These are phyloP conservation scores for Binderoboletus segoi DNA, from an alignment of 1,284 basidiomycete species.

Conservation along the genomic window DNA sequence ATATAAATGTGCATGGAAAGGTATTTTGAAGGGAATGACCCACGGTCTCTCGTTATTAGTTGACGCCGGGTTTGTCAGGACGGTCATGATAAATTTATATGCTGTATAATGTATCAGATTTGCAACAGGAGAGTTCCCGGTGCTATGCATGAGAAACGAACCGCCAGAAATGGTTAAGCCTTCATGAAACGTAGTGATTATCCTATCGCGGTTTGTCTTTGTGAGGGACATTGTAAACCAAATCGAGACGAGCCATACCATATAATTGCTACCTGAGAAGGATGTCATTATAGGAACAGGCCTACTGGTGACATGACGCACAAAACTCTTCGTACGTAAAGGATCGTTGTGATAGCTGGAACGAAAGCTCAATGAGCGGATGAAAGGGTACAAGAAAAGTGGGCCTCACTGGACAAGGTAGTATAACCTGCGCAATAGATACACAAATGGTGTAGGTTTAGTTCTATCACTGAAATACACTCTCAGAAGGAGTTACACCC, in stretches of 20 bases:
- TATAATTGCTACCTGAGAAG: neutral
- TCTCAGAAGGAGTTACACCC: neutral
- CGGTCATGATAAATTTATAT: constrained; percentile 17
- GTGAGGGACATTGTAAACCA: neutral
- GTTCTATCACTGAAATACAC: no score
- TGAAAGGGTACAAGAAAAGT: neutral
- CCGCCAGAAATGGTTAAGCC: neutral
- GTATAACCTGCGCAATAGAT: neutral
- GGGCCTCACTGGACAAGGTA: neutral
- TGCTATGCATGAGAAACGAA: neutral
- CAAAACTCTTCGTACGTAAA: neutral
- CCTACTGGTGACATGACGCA: neutral
- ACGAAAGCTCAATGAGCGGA: neutral
- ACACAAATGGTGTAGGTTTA: no score
- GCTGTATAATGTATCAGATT: neutral
- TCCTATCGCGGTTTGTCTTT: neutral
- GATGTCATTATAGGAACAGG: neutral
- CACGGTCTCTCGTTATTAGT: neutral
- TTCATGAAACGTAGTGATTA: neutral
- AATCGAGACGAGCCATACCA: neutral
- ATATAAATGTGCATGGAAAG: neutral
- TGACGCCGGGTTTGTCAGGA: neutral
- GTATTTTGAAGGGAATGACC: neutral
- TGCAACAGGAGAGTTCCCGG: neutral
- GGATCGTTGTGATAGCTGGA: neutral